phyloP scores from a whole-genome alignment of 2,329 filamentous ascomycete species.

The Akanthomyces uredinophilus region DNA sequence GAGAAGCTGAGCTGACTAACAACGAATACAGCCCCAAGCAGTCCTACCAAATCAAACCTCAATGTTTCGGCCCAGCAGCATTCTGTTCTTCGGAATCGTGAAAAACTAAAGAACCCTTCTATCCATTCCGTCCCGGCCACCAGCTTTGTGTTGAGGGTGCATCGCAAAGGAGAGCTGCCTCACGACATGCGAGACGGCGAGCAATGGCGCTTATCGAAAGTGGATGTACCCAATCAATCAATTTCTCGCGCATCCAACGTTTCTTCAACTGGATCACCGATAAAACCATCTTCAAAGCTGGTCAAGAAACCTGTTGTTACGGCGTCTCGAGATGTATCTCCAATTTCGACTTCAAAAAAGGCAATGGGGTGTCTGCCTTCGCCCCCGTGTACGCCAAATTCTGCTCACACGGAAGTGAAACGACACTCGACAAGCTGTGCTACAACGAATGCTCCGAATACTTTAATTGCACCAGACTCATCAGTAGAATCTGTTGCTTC shows the following conservation, averaged over 20 bases:
- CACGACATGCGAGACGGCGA: not conserved
- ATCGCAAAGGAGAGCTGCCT: not conserved
- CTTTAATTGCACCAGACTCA: not conserved
- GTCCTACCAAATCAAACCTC: not conserved
- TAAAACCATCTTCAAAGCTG: not conserved
- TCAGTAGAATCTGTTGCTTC: not conserved
- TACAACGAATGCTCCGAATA: not conserved
- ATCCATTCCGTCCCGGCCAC: not conserved
- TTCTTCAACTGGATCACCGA: not conserved
- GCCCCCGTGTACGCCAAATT: not conserved
- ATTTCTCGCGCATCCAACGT: not conserved
- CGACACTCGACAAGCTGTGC: not conserved
- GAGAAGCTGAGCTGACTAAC: not conserved
- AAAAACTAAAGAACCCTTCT: not conserved
- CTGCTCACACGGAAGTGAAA: not conserved
- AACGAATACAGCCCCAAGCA: not conserved
- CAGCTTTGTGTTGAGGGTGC: slow-evolving; percentile 4
- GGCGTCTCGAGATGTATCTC: not conserved
- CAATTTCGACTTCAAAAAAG: not conserved
- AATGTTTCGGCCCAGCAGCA: not conserved
- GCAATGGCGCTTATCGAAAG: not conserved
- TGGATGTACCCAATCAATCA: not conserved
- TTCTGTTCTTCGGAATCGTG: not conserved
- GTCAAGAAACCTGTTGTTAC: not conserved
- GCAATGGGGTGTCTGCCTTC: not conserved